phyloP scores from a whole-genome alignment of 2,329 filamentous ascomycete species.

The Exophiala bonariae region DNA sequence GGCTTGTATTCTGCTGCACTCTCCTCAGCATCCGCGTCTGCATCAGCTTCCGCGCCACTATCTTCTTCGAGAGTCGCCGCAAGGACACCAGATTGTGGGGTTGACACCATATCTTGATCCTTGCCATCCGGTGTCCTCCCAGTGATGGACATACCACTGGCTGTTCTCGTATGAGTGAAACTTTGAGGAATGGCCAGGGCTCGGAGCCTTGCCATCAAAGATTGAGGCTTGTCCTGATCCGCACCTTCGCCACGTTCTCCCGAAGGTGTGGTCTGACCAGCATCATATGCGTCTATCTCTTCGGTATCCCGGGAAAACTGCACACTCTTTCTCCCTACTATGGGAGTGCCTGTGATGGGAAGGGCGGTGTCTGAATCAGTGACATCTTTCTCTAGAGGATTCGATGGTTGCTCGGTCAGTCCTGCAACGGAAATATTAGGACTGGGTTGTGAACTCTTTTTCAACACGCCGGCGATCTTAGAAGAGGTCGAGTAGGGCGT shows the following conservation, averaged over 20 bases:
- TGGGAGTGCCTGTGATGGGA: neutral
- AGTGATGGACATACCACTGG: slow-evolving; percentile 47
- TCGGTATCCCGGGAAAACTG: slow-evolving; percentile 67
- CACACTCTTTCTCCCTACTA: slow-evolving; percentile 55
- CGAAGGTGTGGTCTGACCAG: slow-evolving; percentile 59
- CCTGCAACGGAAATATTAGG: slow-evolving; percentile 3
- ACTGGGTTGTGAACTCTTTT: slow-evolving; percentile 8
- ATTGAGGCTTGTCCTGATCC: slow-evolving; percentile 63
- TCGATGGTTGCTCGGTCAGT: slow-evolving; percentile 11
- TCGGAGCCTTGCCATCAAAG: slow-evolving; percentile 77
- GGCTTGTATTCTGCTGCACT: slow-evolving; percentile 73
- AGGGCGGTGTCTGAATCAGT: slow-evolving; percentile 11
- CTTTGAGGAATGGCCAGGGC: slow-evolving; percentile 63
- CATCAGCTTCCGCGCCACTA: slow-evolving; percentile 59
- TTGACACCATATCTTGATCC: slow-evolving; percentile 34
- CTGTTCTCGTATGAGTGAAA: slow-evolving; percentile 50
- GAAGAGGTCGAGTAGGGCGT: slow-evolving; percentile 11
- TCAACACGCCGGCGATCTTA: slow-evolving; percentile 10
- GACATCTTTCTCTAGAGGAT: slow-evolving; percentile 6
- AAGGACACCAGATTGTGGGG: slow-evolving; percentile 50
- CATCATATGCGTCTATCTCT: slow-evolving; percentile 48
- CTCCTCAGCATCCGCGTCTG: slow-evolving; percentile 78
- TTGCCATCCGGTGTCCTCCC: slow-evolving; percentile 40
- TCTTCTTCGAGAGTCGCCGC: slow-evolving; percentile 57
- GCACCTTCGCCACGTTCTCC: slow-evolving; percentile 54